Percentiles rank a stretch among this genome's conserved stretches.
Conservation (phyloP, 1,139 yeast species). For the Saccharomycopsis hybrid region DNA sequence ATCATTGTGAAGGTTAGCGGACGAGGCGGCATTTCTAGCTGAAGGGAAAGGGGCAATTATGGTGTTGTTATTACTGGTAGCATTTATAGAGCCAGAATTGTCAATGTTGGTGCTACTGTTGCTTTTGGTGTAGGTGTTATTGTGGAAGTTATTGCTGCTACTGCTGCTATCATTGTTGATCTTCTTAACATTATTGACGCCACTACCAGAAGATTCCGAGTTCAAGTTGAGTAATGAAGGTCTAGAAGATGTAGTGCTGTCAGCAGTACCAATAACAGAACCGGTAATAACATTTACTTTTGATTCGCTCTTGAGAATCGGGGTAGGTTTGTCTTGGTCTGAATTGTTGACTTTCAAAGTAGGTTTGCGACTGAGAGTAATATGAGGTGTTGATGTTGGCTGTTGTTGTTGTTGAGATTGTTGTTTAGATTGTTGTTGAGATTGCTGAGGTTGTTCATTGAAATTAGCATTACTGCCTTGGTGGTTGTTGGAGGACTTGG, state of each 20-base stretch:
- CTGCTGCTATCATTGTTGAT: no score
- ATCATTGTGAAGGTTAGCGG: background rate
- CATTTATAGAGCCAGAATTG: background rate
- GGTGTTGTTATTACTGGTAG: background rate
- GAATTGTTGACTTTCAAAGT: slow-evolving; percentile 16
- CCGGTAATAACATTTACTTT: background rate
- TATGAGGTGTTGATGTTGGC: no score
- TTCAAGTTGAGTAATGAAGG: slow-evolving; percentile 87
- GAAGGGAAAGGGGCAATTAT: background rate
- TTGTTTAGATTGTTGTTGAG: background rate
- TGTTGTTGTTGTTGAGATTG: no score
- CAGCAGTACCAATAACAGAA: background rate
- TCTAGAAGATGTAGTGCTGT: slow-evolving; percentile 50
- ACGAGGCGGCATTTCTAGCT: background rate
- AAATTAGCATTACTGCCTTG: no score
- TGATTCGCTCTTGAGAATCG: slow-evolving; percentile 14
- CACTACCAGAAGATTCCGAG: slow-evolving; percentile 24
- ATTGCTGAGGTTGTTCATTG: background rate
- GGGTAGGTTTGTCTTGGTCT: slow-evolving; percentile 10
- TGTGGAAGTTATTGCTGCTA: no score
- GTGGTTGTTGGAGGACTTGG: no score
- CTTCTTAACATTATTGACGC: no score
- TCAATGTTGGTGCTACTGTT: no score
- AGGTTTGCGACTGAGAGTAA: slow-evolving; percentile 3
- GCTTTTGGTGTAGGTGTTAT: no score